phyloP scores from a whole-genome alignment of 768 basidiomycete genomes.

The Calvatia gigantea region DNA sequence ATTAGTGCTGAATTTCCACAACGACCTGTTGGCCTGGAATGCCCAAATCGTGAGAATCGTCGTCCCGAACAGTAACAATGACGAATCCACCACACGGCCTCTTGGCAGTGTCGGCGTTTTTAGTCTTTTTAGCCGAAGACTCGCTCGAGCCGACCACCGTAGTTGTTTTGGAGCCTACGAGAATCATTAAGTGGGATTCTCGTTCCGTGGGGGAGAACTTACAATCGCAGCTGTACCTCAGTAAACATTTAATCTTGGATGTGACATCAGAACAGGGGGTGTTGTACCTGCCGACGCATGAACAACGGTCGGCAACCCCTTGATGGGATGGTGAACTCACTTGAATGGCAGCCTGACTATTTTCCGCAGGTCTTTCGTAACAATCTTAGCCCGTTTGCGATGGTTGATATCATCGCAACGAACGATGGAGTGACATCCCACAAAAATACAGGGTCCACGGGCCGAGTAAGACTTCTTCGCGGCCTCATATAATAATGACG shows the following conservation, averaged over 20 bases:
- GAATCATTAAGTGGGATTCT: no score
- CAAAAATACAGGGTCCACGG: slow-evolving; percentile 15
- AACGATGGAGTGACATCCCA: slow-evolving; percentile 29
- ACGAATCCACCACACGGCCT: slow-evolving; percentile 21
- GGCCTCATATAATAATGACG: slow-evolving; percentile 24
- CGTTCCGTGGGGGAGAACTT: no score
- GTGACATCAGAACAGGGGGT: background rate
- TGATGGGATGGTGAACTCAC: slow-evolving; percentile 17
- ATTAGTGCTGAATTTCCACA: slow-evolving; percentile 11
- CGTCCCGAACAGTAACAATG: slow-evolving; percentile 19
- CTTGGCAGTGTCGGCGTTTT: background rate
- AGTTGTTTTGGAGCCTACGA: no score
- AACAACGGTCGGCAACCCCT: background rate
- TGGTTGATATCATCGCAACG: slow-evolving; percentile 20
- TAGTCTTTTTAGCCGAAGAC: no score
- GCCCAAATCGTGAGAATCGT: slow-evolving; percentile 22
- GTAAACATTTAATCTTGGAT: background rate
- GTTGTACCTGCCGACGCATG: background rate
- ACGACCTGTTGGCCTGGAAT: slow-evolving; percentile 26
- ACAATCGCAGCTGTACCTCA: no score
- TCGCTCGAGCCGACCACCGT: no score
- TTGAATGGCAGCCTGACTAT: slow-evolving; percentile 25
- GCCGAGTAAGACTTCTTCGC: slow-evolving; percentile 12
- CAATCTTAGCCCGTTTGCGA: slow-evolving; percentile 19
- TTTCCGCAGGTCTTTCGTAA: slow-evolving; percentile 26